phyloP scores from a whole-genome alignment of 768 basidiomycete species.

The Phlebiopsis gigantea region DNA sequence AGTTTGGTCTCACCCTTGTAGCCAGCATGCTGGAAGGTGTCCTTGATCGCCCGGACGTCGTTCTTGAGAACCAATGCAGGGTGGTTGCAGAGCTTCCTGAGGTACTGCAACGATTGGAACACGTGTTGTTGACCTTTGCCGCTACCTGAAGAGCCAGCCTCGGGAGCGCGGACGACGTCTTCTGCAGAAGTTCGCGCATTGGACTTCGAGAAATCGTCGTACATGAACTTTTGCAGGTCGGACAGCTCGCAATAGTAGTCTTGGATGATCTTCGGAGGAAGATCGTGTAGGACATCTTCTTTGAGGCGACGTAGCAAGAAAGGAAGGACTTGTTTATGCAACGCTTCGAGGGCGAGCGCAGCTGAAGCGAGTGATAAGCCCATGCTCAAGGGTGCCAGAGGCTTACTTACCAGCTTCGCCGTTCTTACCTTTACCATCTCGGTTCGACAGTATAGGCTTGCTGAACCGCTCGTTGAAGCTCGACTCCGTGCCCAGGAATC shows the following conservation, averaged over 20 bases:
- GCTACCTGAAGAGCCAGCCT: conserved; percentile 27
- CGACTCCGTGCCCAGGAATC: conserved; percentile 92
- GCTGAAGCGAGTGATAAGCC: conserved; percentile 41
- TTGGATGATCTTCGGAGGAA: conserved; percentile 99
- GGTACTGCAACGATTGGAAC: conserved; percentile 95
- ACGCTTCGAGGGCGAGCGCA: conserved; percentile 86
- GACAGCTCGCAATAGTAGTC: conserved; percentile 99
- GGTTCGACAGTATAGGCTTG: conserved; percentile 90
- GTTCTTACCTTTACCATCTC: conserved; percentile 93
- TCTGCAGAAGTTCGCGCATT: conserved; percentile 61
- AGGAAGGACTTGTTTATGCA: conserved; percentile 99
- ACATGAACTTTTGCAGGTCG: conserved; percentile 87
- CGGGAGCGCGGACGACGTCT: conserved; percentile 48
- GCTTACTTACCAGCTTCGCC: conserved; percentile 82
- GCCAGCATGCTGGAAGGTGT: conserved; percentile 54
- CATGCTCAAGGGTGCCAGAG: neutral
- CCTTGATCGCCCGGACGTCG: conserved; percentile 50
- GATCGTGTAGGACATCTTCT: conserved; percentile 92
- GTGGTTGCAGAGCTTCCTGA: conserved; percentile 97
- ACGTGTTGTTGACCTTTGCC: conserved; percentile 69
- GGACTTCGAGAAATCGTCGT: conserved; percentile 89
- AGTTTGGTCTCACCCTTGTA: conserved; percentile 41
- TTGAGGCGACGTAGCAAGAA: conserved; percentile 95
- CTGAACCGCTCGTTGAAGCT: conserved; percentile 95
- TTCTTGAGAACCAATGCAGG: conserved; percentile 86